A percentile compares a stretch with the other conserved stretches of the same genome.
phyloP scores from a whole-genome alignment of 2,329 filamentous ascomycete species.

The Hymenotorrendiella dingleyae region DNA sequence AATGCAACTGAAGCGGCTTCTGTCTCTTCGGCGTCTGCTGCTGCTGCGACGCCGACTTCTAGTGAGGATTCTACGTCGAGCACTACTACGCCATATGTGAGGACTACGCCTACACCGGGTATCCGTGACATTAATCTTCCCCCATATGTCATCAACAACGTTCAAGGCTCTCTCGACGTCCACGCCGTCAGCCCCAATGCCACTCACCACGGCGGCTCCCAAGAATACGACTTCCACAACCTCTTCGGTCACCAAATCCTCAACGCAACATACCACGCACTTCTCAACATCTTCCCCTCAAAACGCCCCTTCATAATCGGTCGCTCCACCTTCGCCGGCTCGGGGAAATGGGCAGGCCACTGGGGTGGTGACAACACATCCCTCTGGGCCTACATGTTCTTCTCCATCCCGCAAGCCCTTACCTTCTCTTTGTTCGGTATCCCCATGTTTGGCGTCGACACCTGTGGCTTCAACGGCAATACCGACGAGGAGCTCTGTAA shows the following conservation, averaged over 20 bases:
- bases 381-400: constrained; percentile 52
- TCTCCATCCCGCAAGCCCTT: constrained; percentile 53
- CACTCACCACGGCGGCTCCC: constrained; percentile 59
- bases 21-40: constrained; percentile 63
- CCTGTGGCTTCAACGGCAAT: constrained; percentile 68
- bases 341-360: constrained; percentile 57
- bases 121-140: constrained; percentile 28
- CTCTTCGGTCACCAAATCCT: constrained; percentile 70
- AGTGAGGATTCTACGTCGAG: constrained; percentile 33
- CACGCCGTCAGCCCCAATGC: constrained; percentile 62
- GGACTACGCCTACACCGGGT: not conserved
- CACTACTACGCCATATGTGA: constrained; percentile 7
- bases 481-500: constrained; percentile 65
- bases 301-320: constrained; percentile 68
- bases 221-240: constrained; percentile 73
- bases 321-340: constrained; percentile 69
- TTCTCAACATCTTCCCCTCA: constrained; percentile 36
- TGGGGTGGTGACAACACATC: constrained; percentile 56
- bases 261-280: constrained; percentile 59
- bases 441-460: constrained; percentile 65
- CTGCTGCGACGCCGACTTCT: constrained; percentile 59
- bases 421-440: constrained; percentile 62
- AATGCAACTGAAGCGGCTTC: constrained; percentile 58
- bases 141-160: constrained; percentile 37
- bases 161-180: constrained; percentile 43